Base-by-base conservation (phyloP, 2,329 filamentous ascomycete species). In the Hymenoscyphus infarciens region DNA sequence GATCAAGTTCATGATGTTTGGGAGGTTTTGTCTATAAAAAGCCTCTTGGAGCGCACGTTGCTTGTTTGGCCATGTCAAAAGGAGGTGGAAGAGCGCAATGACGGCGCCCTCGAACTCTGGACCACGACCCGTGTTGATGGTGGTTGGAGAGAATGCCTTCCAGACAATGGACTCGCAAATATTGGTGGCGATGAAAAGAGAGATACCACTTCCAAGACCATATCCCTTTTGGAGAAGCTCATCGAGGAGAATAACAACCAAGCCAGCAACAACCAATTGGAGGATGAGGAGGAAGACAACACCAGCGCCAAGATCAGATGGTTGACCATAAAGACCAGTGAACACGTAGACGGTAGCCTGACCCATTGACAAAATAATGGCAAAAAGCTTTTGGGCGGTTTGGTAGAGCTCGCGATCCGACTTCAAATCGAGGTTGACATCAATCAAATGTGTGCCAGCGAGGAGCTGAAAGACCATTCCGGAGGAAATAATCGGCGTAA, bases 391-490 rank as follows among this genome's bases (percentile, higher is more conserved):
- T 86, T 99, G 95, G 62, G 96, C 95, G 68, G 94, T 99, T 84
- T 99, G 95, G 87, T 99, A 99, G 69, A 99, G 88, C 84, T 99
- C 95, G 80, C 95, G 95, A 81, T 99, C 95, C 79, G 94, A 95
- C 86, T 99, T 99, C 80, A 98, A 89, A 85, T 99, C 95, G 74
- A 99, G 91, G 87, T 99, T 98, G 84, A 99, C 94, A 78, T 99
- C 95, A 80, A 99, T 98, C 82, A 98, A 90, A 86, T 99, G 95
- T 78, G 95, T 99, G 76, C 95, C 95, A 75, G 95, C 95, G 70
- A 99, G 91, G 75, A 99, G 93, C 88, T 99, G 95, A 87, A 99
- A 99, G 75, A 99, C 92, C 95, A 99, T 99, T 80, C 95, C 95
- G 42, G 95, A 98, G 65, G 95, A 97, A 81, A 99, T 98, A 80